Evolutionary conservation across 805 yeast species (phyloP).

Genomic region (Starmera amethionina): DNA sequence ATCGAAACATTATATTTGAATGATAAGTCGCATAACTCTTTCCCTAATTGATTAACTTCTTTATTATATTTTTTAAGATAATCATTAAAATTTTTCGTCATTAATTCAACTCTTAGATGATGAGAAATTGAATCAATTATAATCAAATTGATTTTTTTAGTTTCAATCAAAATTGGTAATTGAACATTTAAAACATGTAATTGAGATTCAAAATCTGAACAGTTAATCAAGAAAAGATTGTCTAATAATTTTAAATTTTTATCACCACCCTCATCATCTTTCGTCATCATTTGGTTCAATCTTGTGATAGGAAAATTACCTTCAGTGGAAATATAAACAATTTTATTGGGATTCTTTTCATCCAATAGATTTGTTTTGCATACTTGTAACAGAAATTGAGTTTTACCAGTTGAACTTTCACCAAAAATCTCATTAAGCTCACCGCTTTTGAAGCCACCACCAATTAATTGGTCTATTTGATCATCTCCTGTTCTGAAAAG

Average conservation of each 20-base stretch:
- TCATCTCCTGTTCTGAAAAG: constrained; percentile 45
- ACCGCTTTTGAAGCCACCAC: constrained; percentile 49
- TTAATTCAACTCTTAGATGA: constrained; percentile 59
- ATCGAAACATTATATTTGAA: constrained; percentile 42
- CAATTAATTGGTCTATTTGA: constrained; percentile 35
- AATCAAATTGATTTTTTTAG: constrained; percentile 39
- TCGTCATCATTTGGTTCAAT: constrained; percentile 35
- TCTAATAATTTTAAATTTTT: constrained; percentile 7
- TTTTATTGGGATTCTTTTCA: constrained; percentile 41
- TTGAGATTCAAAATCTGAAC: constrained; percentile 61
- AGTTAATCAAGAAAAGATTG: constrained; percentile 43
- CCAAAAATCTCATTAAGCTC: constrained; percentile 72
- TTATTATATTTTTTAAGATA: constrained; percentile 30
- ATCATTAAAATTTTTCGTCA: constrained; percentile 23
- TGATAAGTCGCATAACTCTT: constrained; percentile 41
- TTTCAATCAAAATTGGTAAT: constrained; percentile 45
- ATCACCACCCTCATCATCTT: constrained; percentile 1
- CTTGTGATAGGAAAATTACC: constrained; percentile 59
- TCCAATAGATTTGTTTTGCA: constrained; percentile 46
- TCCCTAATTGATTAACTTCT: constrained; percentile 33
- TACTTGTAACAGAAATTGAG: constrained; percentile 66
- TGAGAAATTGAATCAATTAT: constrained; percentile 80
- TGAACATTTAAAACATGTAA: constrained; percentile 65
- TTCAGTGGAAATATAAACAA: constrained; percentile 78
- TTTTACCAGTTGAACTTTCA: constrained; percentile 77